Conservation (phyloP, 257 asterid genomes). For the Hygrophila difformis region DNA sequence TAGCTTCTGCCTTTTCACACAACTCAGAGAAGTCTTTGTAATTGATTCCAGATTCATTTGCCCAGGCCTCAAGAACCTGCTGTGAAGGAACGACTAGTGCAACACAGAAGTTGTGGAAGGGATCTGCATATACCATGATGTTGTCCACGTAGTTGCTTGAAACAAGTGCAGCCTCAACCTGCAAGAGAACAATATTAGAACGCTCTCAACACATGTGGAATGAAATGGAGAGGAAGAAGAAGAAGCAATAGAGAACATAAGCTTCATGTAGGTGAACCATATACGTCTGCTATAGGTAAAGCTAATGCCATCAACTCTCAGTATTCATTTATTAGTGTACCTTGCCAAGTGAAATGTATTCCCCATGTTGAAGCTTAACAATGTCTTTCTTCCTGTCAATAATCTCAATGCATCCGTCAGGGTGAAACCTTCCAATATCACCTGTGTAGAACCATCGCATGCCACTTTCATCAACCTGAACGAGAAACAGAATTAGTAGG, state of each 20-base stretch:
- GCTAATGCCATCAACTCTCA: not conserved
- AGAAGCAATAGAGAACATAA: no score
- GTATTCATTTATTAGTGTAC: conserved; percentile 20
- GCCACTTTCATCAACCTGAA: conserved; percentile 76
- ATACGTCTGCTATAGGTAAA: not conserved
- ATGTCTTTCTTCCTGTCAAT: conserved; percentile 94
- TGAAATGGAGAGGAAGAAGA: no score
- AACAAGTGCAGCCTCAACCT: conserved; percentile 83
- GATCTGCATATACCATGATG: conserved; percentile 86
- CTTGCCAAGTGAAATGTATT: conserved; percentile 94
- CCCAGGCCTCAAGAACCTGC: conserved; percentile 72
- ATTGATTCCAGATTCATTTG: conserved; percentile 44
- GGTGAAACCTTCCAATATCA: conserved; percentile 80
- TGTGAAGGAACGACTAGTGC: conserved; percentile 85
- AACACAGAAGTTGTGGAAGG: conserved; percentile 74
- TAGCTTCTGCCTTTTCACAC: conserved; percentile 55
- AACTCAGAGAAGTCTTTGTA: conserved; percentile 56
- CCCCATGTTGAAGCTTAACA: conserved; percentile 96
- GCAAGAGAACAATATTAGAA: conserved; percentile 7
- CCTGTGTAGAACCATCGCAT: conserved; percentile 93
- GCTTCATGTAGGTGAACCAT: not conserved
- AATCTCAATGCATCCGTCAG: conserved; percentile 91
- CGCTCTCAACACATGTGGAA: no score
- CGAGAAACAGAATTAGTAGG: not conserved
- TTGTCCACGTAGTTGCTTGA: conserved; percentile 68